Percentiles rank a stretch among this genome's conserved stretches.
These are phyloP conservation scores for Pythium chondricola DNA, from an alignment of 352 stramenopile genomes.

Conservation along the genomic window DNA sequence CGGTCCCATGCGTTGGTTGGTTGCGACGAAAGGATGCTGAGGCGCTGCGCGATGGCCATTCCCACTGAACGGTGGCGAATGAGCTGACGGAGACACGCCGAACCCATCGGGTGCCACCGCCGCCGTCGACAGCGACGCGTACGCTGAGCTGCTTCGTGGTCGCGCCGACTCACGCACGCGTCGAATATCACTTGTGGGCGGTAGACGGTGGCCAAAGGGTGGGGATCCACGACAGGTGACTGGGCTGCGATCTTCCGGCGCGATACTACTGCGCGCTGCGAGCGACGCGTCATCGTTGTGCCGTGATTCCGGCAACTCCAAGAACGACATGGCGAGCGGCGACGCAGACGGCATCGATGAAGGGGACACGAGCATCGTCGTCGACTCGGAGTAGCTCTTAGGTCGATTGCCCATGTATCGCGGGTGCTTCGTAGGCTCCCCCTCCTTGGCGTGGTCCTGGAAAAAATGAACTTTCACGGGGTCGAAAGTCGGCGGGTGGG, in stretches of 20 bases:
- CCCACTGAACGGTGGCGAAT: no score
- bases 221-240: no score
- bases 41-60: no score
- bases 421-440: background rate
- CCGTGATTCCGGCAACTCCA: constrained; percentile 24
- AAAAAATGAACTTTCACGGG: constrained; percentile 59
- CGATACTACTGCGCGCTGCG: no score
- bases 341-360: constrained; percentile 63
- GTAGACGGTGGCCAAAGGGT: background rate
- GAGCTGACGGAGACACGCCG: constrained; percentile 2
- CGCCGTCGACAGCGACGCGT: constrained; percentile 7
- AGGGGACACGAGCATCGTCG: constrained; percentile 49
- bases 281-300: no score
- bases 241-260: no score
- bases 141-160: constrained; percentile 18
- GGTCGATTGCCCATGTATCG: constrained; percentile 15
- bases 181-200: constrained; percentile 15
- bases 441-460: constrained; percentile 35
- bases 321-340: constrained; percentile 49
- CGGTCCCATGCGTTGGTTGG: constrained; percentile 1
- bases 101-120: no score
- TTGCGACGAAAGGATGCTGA: no score
- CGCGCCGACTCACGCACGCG: constrained; percentile 11
- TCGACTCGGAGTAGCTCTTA: constrained; percentile 64
- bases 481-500: constrained; percentile 48